Conservation (phyloP, 768 basidiomycete genomes). For the Psilocybe tampanensis region DNA sequence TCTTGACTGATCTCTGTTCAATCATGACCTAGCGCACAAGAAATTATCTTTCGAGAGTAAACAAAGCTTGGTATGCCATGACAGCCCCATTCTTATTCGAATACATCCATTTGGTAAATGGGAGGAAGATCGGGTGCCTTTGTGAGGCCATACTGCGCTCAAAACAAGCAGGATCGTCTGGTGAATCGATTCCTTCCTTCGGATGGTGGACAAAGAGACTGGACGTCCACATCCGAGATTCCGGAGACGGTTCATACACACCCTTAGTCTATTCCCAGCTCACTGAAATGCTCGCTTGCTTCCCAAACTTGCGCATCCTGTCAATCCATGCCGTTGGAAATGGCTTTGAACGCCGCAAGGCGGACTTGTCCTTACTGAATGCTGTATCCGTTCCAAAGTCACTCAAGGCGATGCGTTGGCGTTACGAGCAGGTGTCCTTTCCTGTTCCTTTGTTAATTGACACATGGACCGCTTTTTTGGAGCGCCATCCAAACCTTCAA, state of each 20-base stretch:
- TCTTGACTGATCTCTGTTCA: neutral
- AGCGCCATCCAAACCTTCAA: constrained; percentile 14
- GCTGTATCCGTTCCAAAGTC: constrained; percentile 11
- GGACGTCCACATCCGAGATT: constrained; percentile 17
- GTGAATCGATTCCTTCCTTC: neutral
- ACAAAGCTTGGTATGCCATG: constrained; percentile 23
- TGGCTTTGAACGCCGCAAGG: neutral
- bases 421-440: neutral
- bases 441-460: constrained; percentile 2
- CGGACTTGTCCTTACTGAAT: constrained; percentile 3
- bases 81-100: constrained; percentile 24
- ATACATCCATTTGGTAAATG: constrained; percentile 20
- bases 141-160: constrained; percentile 6
- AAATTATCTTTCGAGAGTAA: constrained; percentile 21
- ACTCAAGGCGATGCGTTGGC: constrained; percentile 20
- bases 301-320: constrained; percentile 23
- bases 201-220: constrained; percentile 28
- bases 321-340: constrained; percentile 16
- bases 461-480: constrained; percentile 16
- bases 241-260: constrained; percentile 5
- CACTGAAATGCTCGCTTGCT: constrained; percentile 11
- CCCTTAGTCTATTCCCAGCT: constrained; percentile 3
- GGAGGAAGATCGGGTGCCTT: constrained; percentile 10
- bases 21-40: constrained; percentile 21
- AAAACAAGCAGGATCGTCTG: neutral